Evolutionary conservation across 1,139 yeast genomes (phyloP).

Genomic region (Pichia sp.): DNA sequence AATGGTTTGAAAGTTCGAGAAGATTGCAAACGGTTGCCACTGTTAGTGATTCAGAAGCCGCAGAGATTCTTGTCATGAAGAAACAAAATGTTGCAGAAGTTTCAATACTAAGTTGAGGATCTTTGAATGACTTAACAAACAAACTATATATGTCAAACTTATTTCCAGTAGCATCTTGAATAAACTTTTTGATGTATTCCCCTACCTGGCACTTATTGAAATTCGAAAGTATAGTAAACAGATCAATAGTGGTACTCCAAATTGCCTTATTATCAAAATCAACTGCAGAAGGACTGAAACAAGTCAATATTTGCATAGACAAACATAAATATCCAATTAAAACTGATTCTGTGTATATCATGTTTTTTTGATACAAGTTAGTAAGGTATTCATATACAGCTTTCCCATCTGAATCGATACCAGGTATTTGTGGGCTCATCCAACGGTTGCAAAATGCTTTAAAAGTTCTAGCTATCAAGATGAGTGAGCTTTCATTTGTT

Average conservation of each 20-base stretch:
- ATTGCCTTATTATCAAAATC: not conserved
- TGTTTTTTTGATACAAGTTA: slow-evolving; percentile 11
- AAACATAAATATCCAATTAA: slow-evolving; percentile 15
- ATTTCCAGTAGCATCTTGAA: slow-evolving; percentile 22
- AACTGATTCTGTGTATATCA: slow-evolving; percentile 18
- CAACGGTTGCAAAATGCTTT: slow-evolving; percentile 8
- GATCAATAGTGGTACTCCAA: not conserved
- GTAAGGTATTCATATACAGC: slow-evolving; percentile 15
- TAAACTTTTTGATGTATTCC: slow-evolving; percentile 9
- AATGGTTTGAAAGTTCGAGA: slow-evolving; percentile 38
- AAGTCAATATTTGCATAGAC: not conserved
- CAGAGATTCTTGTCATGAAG: slow-evolving; percentile 36
- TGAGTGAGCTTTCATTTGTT: slow-evolving; percentile 19
- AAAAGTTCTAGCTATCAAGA: slow-evolving; percentile 12
- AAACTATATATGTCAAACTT: slow-evolving; percentile 33
- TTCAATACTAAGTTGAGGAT: slow-evolving; percentile 40
- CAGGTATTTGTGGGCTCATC: slow-evolving; percentile 7
- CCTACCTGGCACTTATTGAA: slow-evolving; percentile 16
- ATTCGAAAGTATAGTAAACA: slow-evolving; percentile 19
- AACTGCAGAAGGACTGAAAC: not conserved
- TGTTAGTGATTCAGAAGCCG: slow-evolving; percentile 32
- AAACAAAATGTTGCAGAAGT: slow-evolving; percentile 37
- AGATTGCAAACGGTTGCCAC: slow-evolving; percentile 40
- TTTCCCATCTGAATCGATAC: slow-evolving; percentile 17
- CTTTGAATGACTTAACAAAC: slow-evolving; percentile 34